Conservation (phyloP, 2,329 filamentous ascomycete genomes). For the Cordyceps cateniannulata region DNA sequence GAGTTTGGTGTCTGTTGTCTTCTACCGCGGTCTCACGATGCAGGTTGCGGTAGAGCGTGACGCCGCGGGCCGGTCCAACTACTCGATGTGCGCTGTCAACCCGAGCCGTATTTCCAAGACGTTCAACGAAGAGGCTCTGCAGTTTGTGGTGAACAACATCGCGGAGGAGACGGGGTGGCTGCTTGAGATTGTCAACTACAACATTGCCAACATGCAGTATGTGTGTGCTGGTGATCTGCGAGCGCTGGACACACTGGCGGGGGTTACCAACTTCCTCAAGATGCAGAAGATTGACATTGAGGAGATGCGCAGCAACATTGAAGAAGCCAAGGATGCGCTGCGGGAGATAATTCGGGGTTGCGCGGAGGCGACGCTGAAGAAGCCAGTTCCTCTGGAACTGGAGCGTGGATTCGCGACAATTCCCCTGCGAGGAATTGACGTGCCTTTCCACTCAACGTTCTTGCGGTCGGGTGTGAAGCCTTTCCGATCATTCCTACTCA, state of each 20-base stretch:
- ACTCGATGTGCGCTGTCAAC: constrained; percentile 99
- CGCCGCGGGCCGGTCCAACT: constrained; percentile 87
- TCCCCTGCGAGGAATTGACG: constrained; percentile 92
- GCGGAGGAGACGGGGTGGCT: constrained; percentile 91
- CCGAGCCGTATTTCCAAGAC: constrained; percentile 97
- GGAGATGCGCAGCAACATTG: constrained; percentile 79
- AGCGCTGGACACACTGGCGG: constrained; percentile 65
- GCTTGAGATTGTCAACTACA: constrained; percentile 97
- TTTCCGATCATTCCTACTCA: constrained; percentile 95
- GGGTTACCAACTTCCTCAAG: constrained; percentile 93
- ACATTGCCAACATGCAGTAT: constrained; percentile 71
- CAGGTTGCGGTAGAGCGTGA: constrained; percentile 98
- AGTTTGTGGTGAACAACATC: constrained; percentile 95
- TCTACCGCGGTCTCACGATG: constrained; percentile 98
- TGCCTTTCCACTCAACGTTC: constrained; percentile 99
- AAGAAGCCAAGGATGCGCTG: constrained; percentile 85
- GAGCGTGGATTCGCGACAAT: constrained; percentile 96
- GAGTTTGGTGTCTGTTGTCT: constrained; percentile 94
- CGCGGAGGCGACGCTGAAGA: constrained; percentile 78
- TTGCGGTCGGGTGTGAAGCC: constrained; percentile 97
- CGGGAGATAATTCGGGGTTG: constrained; percentile 87
- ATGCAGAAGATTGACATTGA: constrained; percentile 96
- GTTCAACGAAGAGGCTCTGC: constrained; percentile 94
- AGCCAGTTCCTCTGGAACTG: constrained; percentile 81
- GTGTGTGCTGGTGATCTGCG: constrained; percentile 66